These are phyloP conservation scores for Haberlea rhodopensis DNA, from an alignment of 257 asterid species.

Conservation along the genomic window DNA sequence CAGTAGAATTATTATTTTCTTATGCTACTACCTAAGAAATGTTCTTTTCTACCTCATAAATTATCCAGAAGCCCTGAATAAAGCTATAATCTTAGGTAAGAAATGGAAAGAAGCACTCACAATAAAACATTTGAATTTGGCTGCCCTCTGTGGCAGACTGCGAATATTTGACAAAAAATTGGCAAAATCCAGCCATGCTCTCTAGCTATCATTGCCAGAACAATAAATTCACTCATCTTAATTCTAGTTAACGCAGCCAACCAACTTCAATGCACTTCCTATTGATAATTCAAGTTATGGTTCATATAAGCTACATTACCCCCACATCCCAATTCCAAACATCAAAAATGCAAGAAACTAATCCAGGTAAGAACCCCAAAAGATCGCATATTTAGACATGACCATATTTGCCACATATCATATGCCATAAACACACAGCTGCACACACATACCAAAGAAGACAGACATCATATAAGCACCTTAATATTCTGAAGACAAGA, in stretches of 20 bases:
- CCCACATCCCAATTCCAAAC: neutral
- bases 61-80: neutral
- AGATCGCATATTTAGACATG: neutral
- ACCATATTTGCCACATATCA: constrained; percentile 1
- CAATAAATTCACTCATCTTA: constrained; percentile 9
- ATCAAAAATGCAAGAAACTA: neutral
- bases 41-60: neutral
- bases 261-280: neutral
- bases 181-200: neutral
- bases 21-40: no score
- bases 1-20: no score
- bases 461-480: constrained; percentile 34
- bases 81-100: neutral
- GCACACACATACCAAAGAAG: constrained; percentile 1
- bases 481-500: constrained; percentile 55
- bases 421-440: constrained; percentile 6
- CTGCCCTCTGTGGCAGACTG: neutral
- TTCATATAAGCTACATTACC: neutral
- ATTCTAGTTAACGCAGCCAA: neutral
- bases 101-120: neutral
- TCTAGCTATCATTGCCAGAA: neutral
- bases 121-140: neutral
- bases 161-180: neutral
- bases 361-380: neutral
- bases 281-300: neutral